A percentile compares a stretch with the other conserved stretches of the same genome.
Evolutionary conservation across 2,329 filamentous ascomycete species (phyloP).

Genomic region (Albophoma yamanashiensis): DNA sequence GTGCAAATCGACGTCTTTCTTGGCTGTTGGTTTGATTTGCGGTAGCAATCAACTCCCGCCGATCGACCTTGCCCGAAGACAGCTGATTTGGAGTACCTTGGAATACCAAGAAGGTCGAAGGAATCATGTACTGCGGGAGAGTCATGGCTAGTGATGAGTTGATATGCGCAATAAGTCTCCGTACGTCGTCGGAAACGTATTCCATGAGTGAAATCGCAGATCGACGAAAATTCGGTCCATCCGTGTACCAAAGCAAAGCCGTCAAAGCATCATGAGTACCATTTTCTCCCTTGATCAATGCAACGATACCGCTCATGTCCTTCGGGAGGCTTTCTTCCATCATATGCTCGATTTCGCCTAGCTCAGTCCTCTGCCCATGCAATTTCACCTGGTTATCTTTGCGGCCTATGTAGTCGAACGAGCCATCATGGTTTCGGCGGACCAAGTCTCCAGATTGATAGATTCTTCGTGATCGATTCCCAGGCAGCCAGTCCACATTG

Average conservation of each 20-base stretch:
- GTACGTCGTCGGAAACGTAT: background rate
- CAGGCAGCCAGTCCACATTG: background rate
- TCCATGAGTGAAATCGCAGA: constrained; percentile 1
- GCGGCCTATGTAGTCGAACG: constrained; percentile 33
- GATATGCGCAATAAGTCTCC: background rate
- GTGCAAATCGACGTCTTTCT: background rate
- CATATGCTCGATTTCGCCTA: constrained; percentile 16
- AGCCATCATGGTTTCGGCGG: constrained; percentile 26
- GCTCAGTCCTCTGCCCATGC: constrained; percentile 42
- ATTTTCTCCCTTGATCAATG: background rate
- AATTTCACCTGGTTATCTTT: constrained; percentile 48
- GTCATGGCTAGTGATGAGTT: background rate
- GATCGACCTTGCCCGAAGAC: constrained; percentile 4
- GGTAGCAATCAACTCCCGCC: background rate
- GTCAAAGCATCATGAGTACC: background rate
- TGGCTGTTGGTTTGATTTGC: background rate
- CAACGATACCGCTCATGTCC: background rate
- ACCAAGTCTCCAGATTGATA: constrained; percentile 39
- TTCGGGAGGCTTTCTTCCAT: background rate
- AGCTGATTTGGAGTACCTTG: constrained; percentile 20
- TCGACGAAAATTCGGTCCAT: background rate
- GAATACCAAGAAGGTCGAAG: constrained; percentile 27
- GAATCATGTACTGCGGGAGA: constrained; percentile 27
- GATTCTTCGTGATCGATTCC: background rate
- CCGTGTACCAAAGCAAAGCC: background rate